Evolutionary conservation across 1,284 basidiomycete genomes (phyloP).

Genomic region (Malassezia sympodialis): DNA sequence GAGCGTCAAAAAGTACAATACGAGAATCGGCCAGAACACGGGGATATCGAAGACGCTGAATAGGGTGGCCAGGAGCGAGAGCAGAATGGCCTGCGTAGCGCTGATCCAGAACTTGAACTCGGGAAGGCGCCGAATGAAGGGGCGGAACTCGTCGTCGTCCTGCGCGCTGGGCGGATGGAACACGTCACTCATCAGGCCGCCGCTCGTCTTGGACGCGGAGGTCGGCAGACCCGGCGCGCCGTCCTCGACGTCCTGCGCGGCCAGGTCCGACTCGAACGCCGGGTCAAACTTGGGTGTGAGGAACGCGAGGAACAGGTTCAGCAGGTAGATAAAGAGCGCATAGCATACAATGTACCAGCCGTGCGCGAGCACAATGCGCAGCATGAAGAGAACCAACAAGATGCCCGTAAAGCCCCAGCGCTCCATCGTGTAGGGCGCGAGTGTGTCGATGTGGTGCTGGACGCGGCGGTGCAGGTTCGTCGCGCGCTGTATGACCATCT

Average conservation of each 20-base stretch:
- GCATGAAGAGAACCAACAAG: conserved; percentile 66
- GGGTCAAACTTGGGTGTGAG: conserved; percentile 92
- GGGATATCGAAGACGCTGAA: conserved; percentile 69
- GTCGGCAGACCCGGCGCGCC: conserved; percentile 57
- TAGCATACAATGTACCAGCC: conserved; percentile 73
- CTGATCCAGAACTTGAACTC: conserved; percentile 89
- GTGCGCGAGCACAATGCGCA: conserved; percentile 78
- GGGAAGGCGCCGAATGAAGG: conserved; percentile 88
- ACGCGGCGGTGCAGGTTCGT: conserved; percentile 3
- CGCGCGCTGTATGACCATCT: neutral
- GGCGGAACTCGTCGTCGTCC: conserved; percentile 51
- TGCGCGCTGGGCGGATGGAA: conserved; percentile 58
- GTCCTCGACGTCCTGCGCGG: conserved; percentile 89
- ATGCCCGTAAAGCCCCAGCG: conserved; percentile 76
- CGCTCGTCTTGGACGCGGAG: conserved; percentile 20
- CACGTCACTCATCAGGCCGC: conserved; percentile 38
- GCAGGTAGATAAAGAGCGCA: conserved; percentile 46
- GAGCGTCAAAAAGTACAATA: conserved; percentile 60
- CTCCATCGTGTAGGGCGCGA: conserved; percentile 76
- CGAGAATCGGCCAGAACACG: conserved; percentile 94
- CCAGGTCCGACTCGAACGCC: conserved; percentile 78
- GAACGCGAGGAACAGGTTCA: conserved; percentile 66
- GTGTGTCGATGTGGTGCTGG: conserved; percentile 59
- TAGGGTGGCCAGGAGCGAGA: conserved; percentile 57
- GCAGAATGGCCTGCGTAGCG: conserved; percentile 71